phyloP scores from a whole-genome alignment of 345 rosid genomes.

The Theobroma cacao region DNA sequence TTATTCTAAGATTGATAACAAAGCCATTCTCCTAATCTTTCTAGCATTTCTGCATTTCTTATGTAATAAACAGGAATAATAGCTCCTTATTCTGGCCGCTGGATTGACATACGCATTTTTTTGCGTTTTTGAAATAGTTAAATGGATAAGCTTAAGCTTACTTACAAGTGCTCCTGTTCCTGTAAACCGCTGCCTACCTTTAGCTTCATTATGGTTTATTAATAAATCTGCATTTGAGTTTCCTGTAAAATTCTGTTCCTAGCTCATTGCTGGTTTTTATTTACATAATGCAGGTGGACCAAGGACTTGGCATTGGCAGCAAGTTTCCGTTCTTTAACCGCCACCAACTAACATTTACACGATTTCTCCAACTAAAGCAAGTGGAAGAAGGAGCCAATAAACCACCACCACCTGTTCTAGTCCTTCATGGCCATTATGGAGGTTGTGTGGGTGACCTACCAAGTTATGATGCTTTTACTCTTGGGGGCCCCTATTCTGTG shows the following conservation, averaged over 20 bases:
- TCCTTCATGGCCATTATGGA: slow-evolving; percentile 97
- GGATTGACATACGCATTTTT: neutral
- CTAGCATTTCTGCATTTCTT: neutral
- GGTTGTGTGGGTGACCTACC: slow-evolving; percentile 99
- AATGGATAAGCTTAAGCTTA: slow-evolving; percentile 1
- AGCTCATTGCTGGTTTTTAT: slow-evolving; percentile 18
- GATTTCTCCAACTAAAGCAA: slow-evolving; percentile 75
- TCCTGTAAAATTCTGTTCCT: neutral
- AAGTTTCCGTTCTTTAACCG: slow-evolving; percentile 96
- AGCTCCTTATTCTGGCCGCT: neutral
- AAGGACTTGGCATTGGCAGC: slow-evolving; percentile 96
- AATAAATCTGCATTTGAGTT: neutral
- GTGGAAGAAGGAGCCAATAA: slow-evolving; percentile 87
- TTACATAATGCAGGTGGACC: slow-evolving; percentile 70
- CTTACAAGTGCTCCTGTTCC: neutral
- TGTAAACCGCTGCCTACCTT: neutral
- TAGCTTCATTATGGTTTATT: neutral
- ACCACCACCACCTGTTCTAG: slow-evolving; percentile 87
- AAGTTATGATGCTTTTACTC: slow-evolving; percentile 93
- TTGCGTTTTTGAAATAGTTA: neutral
- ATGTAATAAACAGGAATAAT: neutral
- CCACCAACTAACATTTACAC: slow-evolving; percentile 82
- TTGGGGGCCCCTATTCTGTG: slow-evolving; percentile 98
- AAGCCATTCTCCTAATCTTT: neutral
- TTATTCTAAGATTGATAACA: neutral